Conservation (phyloP, 208 protist genomes). For the Trypanosomatidae sp. region DNA sequence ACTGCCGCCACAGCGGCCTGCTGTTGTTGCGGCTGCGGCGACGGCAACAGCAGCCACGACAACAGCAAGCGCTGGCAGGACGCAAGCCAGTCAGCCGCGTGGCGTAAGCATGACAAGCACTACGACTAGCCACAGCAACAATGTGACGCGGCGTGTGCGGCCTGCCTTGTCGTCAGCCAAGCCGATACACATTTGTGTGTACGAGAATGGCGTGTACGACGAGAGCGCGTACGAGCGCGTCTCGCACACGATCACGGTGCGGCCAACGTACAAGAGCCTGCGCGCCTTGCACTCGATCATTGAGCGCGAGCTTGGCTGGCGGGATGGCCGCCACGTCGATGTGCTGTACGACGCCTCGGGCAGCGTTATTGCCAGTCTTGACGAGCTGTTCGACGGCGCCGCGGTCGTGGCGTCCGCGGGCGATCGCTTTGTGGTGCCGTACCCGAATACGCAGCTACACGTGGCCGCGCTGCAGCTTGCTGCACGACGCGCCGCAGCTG, state of each 20-base stretch:
- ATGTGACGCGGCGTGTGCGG: too few relatives aligned
- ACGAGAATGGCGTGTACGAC: conserved; percentile 82
- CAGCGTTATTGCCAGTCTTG: conserved; percentile 33
- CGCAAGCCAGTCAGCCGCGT: too few relatives aligned
- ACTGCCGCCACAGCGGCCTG: neutral
- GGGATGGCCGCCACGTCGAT: conserved; percentile 56
- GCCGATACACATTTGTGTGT: conserved; percentile 67
- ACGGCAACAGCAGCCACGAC: neutral
- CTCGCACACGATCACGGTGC: conserved; percentile 70
- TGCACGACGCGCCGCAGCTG: too few relatives aligned
- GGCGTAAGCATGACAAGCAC: too few relatives aligned
- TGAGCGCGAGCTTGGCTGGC: conserved; percentile 73
- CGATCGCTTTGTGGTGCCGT: conserved; percentile 76
- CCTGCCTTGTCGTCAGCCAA: too few relatives aligned
- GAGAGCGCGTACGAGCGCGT: conserved; percentile 27
- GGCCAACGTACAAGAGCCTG: conserved; percentile 73
- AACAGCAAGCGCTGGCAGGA: neutral
- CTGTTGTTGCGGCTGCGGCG: neutral
- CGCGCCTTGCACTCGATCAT: conserved; percentile 47
- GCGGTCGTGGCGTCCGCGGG: conserved; percentile 69
- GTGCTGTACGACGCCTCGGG: conserved; percentile 68
- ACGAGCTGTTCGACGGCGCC: conserved; percentile 38
- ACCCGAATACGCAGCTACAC: conserved; percentile 52
- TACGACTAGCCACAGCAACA: too few relatives aligned
- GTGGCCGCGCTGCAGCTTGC: conserved; percentile 41